Evolutionary conservation across 176 grass and related monocot genomes (phyloP).

Genomic region (Ampelocalamus luodianensis): DNA sequence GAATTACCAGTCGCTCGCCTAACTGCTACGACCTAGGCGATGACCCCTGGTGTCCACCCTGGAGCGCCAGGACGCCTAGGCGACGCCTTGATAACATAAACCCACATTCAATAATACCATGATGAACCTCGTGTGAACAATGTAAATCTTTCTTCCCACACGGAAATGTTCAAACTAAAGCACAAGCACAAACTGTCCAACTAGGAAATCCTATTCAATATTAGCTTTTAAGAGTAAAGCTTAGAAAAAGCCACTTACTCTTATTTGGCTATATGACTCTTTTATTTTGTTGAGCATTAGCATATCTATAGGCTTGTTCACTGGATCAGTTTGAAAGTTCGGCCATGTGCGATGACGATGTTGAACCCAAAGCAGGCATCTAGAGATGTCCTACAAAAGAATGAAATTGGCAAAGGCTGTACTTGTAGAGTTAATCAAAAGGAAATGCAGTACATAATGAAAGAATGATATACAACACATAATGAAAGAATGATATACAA

Average conservation of each 20-base stretch:
- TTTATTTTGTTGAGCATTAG: slow-evolving; percentile 95
- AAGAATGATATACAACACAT: background rate
- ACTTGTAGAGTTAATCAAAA: slow-evolving; percentile 11
- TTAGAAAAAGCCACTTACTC: slow-evolving; percentile 59
- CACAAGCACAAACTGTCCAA: slow-evolving; percentile 11
- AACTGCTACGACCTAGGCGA: too few relatives aligned
- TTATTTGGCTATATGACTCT: slow-evolving; percentile 89
- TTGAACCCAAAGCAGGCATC: slow-evolving; percentile 95
- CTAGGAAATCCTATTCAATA: slow-evolving; percentile 2
- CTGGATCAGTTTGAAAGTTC: slow-evolving; percentile 75
- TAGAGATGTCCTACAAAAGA: slow-evolving; percentile 87
- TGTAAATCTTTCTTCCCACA: slow-evolving; percentile 1
- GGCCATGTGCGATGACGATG: slow-evolving; percentile 77
- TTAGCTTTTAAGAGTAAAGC: slow-evolving; percentile 17
- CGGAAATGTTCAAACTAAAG: background rate
- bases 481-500: background rate
- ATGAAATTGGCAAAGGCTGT: slow-evolving; percentile 20
- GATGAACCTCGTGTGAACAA: background rate
- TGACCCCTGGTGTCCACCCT: too few relatives aligned
- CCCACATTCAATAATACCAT: background rate
- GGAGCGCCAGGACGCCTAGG: too few relatives aligned
- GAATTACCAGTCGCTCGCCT: too few relatives aligned
- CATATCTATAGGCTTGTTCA: slow-evolving; percentile 84
- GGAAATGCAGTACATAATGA: background rate
- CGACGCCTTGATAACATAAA: too few relatives aligned